Conservation (phyloP, 1,284 basidiomycete species). For the Apiotrichum laibachii region DNA sequence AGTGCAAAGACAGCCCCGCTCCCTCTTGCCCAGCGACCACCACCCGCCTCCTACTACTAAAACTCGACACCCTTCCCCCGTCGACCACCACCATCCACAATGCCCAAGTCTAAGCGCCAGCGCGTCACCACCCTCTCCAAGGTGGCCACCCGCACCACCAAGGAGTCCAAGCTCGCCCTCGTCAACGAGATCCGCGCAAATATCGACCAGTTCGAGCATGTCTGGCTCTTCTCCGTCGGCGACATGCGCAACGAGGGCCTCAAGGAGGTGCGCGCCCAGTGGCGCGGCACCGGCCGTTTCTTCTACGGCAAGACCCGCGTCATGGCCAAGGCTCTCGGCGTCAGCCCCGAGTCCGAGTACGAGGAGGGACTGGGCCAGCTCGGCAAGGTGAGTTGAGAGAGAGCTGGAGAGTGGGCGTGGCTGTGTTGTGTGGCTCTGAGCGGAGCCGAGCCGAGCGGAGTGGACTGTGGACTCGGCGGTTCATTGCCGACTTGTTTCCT, state of each 20-base stretch:
- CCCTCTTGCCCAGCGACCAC: neutral
- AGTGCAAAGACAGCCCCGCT: neutral
- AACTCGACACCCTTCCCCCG: neutral
- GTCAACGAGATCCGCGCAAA: conserved; percentile 68
- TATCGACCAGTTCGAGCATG: conserved; percentile 82
- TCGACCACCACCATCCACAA: conserved; percentile 41
- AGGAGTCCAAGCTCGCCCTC: conserved; percentile 73
- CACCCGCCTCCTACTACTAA: neutral
- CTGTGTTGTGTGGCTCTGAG: no score
- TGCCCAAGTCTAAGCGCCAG: conserved; percentile 84
- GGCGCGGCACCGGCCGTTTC: conserved; percentile 89
- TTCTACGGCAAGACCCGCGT: conserved; percentile 91
- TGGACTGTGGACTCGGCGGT: neutral
- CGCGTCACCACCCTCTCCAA: conserved; percentile 65
- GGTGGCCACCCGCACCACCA: conserved; percentile 56
- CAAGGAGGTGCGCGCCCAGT: conserved; percentile 86
- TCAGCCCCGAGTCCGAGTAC: conserved; percentile 82
- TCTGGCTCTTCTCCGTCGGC: conserved; percentile 92
- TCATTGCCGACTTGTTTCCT: neutral
- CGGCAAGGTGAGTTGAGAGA: conserved; percentile 68
- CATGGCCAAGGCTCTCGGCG: conserved; percentile 94
- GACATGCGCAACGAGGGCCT: conserved; percentile 93
- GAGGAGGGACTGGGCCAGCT: conserved; percentile 74
- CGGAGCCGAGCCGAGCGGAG: no score
- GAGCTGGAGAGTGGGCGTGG: no score